These are phyloP conservation scores for Colletotrichum eleusines DNA, from an alignment of 2,329 filamentous ascomycete species.

Conservation along the genomic window DNA sequence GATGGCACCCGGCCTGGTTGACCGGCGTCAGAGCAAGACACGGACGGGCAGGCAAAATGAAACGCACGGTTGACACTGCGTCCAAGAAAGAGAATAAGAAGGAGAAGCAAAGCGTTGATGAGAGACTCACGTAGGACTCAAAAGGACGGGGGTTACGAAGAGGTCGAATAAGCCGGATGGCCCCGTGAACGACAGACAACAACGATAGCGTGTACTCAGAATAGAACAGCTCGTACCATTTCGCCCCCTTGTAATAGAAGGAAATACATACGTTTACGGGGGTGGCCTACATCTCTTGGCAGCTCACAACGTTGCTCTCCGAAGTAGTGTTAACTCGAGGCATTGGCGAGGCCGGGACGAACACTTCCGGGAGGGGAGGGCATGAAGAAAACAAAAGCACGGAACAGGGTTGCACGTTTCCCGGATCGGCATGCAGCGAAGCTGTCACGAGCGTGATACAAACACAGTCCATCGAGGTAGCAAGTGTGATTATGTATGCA, in stretches of 20 bases:
- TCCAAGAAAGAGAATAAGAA: neutral
- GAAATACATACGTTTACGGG: conserved; percentile 23
- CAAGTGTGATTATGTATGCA: neutral
- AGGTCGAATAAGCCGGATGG: neutral
- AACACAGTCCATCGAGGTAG: too few relatives aligned
- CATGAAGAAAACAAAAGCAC: neutral
- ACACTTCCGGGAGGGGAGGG: neutral
- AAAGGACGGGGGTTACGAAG: neutral
- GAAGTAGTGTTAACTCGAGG: neutral
- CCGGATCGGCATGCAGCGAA: neutral
- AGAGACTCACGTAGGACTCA: neutral
- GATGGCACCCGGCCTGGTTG: neutral
- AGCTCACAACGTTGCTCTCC: neutral
- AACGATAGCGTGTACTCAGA: conserved; percentile 47
- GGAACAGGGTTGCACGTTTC: neutral
- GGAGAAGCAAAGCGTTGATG: neutral
- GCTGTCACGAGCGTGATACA: too few relatives aligned
- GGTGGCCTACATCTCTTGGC: conserved; percentile 2
- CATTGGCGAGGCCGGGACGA: neutral
- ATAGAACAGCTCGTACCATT: conserved; percentile 57
- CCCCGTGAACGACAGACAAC: neutral
- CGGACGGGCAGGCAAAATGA: neutral
- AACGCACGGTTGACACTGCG: neutral
- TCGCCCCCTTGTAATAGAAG: conserved; percentile 54
- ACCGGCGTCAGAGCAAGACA: neutral